Percentiles rank a stretch among this genome's conserved stretches.
Evolutionary conservation across 2,329 filamentous ascomycete genomes (phyloP).

Genomic region (Fusarium haematococcum): DNA sequence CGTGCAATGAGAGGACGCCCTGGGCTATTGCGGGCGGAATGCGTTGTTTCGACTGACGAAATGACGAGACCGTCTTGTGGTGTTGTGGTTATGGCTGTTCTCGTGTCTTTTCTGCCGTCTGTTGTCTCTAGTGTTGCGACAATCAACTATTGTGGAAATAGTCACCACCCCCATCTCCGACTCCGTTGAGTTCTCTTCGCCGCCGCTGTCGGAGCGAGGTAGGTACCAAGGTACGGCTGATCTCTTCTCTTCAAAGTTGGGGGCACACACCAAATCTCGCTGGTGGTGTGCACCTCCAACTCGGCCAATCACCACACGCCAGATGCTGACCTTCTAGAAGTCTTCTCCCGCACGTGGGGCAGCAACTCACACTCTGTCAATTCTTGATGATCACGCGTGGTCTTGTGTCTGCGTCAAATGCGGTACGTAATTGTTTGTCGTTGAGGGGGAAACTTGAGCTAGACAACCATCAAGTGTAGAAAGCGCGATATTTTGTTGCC

Average conservation of each 20-base stretch:
- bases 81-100: not conserved
- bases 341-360: constrained; percentile 41
- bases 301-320: constrained; percentile 17
- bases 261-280: constrained; percentile 7
- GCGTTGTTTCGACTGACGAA: constrained; percentile 2
- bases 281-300: constrained; percentile 18
- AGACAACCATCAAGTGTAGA: not conserved
- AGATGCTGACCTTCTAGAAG: constrained; percentile 38
- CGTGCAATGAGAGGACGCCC: not conserved
- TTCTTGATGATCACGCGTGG: constrained; percentile 33
- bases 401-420: constrained; percentile 15
- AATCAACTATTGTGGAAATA: not conserved
- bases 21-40: not conserved
- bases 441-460: not conserved
- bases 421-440: constrained; percentile 6
- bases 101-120: not conserved
- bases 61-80: not conserved
- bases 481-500: constrained; percentile 11
- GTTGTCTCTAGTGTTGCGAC: not conserved
- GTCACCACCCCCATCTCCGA: not conserved
- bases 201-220: constrained; percentile 13
- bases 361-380: constrained; percentile 6
- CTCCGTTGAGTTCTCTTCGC: not conserved
- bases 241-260: not conserved
- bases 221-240: constrained; percentile 17